Evolutionary conservation across 495 filamentous ascomycete species (phyloP).

Genomic region (Friedmanniomyces endolithicus): DNA sequence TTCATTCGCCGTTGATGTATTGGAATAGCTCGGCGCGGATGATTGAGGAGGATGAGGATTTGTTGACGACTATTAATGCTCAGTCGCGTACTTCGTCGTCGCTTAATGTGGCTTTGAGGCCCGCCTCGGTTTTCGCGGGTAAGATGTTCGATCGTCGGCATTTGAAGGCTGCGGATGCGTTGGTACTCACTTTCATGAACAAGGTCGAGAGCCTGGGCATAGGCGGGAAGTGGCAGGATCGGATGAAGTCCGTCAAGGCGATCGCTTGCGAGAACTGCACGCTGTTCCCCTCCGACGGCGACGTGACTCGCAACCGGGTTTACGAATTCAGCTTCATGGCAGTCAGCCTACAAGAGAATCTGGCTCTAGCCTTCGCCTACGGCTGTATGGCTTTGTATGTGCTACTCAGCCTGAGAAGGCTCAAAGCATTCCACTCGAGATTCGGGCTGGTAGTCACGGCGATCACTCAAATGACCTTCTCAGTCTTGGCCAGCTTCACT

Average conservation of each 20-base stretch:
- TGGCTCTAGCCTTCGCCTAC: slow-evolving; percentile 49
- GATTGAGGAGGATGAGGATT: slow-evolving; percentile 44
- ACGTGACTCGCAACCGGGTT: slow-evolving; percentile 39
- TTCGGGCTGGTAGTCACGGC: slow-evolving; percentile 52
- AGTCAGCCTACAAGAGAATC: slow-evolving; percentile 46
- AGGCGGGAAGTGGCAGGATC: slow-evolving; percentile 46
- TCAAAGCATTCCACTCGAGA: slow-evolving; percentile 55
- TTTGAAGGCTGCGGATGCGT: slow-evolving; percentile 54
- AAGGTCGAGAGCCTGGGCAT: slow-evolving; percentile 40
- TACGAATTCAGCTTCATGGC: slow-evolving; percentile 65
- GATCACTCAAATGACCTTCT: slow-evolving; percentile 43
- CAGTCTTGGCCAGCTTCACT: slow-evolving; percentile 39
- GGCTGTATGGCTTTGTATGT: slow-evolving; percentile 45
- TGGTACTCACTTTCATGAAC: slow-evolving; percentile 62
- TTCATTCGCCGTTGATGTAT: slow-evolving; percentile 62
- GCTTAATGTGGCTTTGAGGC: slow-evolving; percentile 56
- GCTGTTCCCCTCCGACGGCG: slow-evolving; percentile 46
- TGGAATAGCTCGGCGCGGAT: slow-evolving; percentile 51
- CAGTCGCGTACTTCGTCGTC: slow-evolving; percentile 39
- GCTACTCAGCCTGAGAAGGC: slow-evolving; percentile 42
- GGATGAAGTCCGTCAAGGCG: slow-evolving; percentile 36
- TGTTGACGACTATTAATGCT: slow-evolving; percentile 52
- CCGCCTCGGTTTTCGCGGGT: slow-evolving; percentile 62
- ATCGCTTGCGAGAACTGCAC: slow-evolving; percentile 39
- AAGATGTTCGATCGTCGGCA: slow-evolving; percentile 51